Base-by-base conservation (phyloP, 148 eudicot species). In the Rhododendron vialii region DNA sequence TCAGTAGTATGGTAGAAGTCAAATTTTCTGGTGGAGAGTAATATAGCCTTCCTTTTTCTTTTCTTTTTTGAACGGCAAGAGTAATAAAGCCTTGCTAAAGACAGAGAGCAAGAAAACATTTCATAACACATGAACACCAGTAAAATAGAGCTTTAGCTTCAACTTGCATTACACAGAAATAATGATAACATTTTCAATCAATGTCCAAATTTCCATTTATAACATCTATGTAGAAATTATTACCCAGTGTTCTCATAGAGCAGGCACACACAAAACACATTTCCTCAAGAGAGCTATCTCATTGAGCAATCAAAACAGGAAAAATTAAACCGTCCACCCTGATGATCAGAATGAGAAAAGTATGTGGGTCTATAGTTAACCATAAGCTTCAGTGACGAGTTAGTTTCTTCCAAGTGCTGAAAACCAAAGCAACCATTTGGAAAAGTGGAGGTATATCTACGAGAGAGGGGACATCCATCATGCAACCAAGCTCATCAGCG, bases 1-100 rank as follows among this genome's bases (percentile, higher is more conserved):
- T 77, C 43, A 36, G 77, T 65, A 85, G 73, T 59, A 79, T 28
- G 51, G 82, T n/a, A 86, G 94, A 98, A 86, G 95, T 94, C 95
- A 94, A 98, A 51, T 95, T 95, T 83, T 95, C 95, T 88, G 93
- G 90, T 77, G 17, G 9, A 75, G 75, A 65, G 51, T 65, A 51
- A 22, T 33, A 33, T 50, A 43, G 10, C 55, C 24, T 14, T 9
- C 7, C 55, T 2, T 57, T 57, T 55, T 17, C 13, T 51, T 55
- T 55, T 51, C 15, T 13, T 18, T 17, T 55, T 17, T 17, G 6
- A 55, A 17, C 7, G 61, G 61, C 61, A 55, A 55, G 5, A 55
- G 22, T 17, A 47, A 55, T 55, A 17, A 55, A 55, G 22, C 61
- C 20, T 17, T 55, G 61, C 22, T 38, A 48, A 86, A 33, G 67